Conservation (phyloP, 2,329 filamentous ascomycete species). For the Ciborinia camelliae region DNA sequence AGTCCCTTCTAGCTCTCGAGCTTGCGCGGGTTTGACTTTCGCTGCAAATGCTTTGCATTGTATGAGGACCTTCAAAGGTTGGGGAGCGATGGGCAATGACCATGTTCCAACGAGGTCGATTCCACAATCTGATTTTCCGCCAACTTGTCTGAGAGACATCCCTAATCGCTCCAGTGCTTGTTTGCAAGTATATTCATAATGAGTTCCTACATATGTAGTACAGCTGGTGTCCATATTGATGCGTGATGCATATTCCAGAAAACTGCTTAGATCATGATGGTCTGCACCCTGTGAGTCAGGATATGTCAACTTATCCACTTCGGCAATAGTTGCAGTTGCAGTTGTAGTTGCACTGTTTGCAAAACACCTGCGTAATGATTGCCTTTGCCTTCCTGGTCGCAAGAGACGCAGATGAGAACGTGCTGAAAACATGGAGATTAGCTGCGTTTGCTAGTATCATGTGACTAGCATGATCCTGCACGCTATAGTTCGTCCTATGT, state of each 20-base stretch:
- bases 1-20: conserved; percentile 78
- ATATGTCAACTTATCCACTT: conserved; percentile 39
- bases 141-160: conserved; percentile 63
- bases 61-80: conserved; percentile 47
- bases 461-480: conserved; percentile 8
- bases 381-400: conserved; percentile 25
- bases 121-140: conserved; percentile 64
- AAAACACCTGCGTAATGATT: conserved; percentile 27
- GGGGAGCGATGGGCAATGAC: conserved; percentile 49
- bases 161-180: conserved; percentile 55
- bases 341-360: conserved; percentile 26
- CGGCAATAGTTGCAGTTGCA: neutral
- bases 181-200: conserved; percentile 70
- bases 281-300: conserved; percentile 46
- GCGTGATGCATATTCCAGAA: conserved; percentile 59
- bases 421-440: conserved; percentile 27
- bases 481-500: neutral
- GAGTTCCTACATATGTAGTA: conserved; percentile 67
- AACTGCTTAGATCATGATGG: conserved; percentile 63
- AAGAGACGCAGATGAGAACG: conserved; percentile 24
- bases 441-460: conserved; percentile 18
- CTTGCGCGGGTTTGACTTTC: conserved; percentile 52
- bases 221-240: conserved; percentile 52
- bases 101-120: conserved; percentile 74
- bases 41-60: conserved; percentile 67